Base-by-base conservation (phyloP, 1,284 basidiomycete genomes). In the Fomitopsis palustris region DNA sequence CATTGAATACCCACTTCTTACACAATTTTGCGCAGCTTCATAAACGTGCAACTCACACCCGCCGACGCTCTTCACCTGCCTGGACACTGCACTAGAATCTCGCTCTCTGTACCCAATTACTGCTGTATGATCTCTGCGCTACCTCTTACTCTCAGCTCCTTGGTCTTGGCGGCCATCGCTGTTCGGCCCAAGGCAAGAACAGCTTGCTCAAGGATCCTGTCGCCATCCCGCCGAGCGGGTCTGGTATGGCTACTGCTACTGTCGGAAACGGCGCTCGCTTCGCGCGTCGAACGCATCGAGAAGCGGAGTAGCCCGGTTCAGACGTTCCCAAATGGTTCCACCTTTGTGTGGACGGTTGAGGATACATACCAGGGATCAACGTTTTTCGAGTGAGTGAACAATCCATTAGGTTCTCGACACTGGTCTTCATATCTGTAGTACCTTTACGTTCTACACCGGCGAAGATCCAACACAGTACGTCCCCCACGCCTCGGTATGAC, bases 401-500 rank as follows among this genome's bases (percentile, higher is more conserved):
- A 16, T 47, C 29, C 14, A 19, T 37, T 37, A 21, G 10, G 29
- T 52, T 25, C 39, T 47, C 38, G 51, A 37, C 31, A 35, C 23
- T 38, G 56, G 33, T 59, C 42, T n/a, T 41, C 53, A 39, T 38
- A 31, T 2, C 53, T 25, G 19, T 65, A 88, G 87, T 57, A 74
- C 75, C 31, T 89, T 82, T 62, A 64, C 73, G 35, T 90, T 89
- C 70, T 90, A 81, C 67, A 82, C 75, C 7, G 81, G 75, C 31
- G 19, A 65, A 4, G 88, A 90, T 72, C 88, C 88, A 43, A 90
- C 88, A 33, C 77, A 86, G 86, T 86, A 67, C 61, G 81, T 74
- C 41, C 42, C 25, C 4, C 17, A 23, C 23, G 8, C 17, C 12
- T 31, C 45, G 37, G 41, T 35, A 41, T 54, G n/a, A 61, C 16